phyloP scores from a whole-genome alignment of 2,329 filamentous ascomycete genomes.

The Phyllosticta citriasiana region DNA sequence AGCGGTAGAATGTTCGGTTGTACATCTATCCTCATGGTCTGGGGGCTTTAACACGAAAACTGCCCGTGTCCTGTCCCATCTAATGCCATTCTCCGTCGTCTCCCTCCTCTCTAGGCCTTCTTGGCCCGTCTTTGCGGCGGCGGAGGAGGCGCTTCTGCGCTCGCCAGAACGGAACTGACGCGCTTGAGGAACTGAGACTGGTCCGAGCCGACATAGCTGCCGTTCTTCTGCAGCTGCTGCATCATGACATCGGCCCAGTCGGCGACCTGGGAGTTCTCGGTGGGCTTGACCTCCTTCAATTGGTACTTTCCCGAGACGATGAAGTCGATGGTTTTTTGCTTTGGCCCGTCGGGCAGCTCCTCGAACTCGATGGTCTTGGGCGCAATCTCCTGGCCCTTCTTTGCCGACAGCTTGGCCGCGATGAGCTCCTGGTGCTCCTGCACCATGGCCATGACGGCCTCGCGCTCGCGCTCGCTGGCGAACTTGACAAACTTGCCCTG shows the following conservation, averaged over 20 bases:
- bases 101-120: background rate
- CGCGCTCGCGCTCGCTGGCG: conserved; percentile 2
- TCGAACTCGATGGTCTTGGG: conserved; percentile 6
- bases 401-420: conserved; percentile 3
- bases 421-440: background rate
- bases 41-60: too few relatives aligned
- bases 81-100: too few relatives aligned
- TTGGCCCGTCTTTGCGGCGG: background rate
- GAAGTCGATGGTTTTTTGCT: background rate
- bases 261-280: too few relatives aligned
- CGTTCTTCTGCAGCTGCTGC: conserved; percentile 1
- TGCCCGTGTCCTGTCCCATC: too few relatives aligned
- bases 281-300: background rate
- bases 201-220: background rate
- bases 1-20: too few relatives aligned
- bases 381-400: conserved; percentile 6
- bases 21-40: too few relatives aligned
- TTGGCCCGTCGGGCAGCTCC: background rate
- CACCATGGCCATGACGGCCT: conserved; percentile 1
- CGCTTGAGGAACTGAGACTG: background rate
- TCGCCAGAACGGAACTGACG: background rate
- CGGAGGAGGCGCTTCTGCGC: background rate
- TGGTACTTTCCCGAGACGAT: conserved; percentile 3
- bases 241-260: background rate
- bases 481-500: conserved; percentile 10